phyloP scores from a whole-genome alignment of 2,329 filamentous ascomycete genomes.

The Blastomyces silverae region DNA sequence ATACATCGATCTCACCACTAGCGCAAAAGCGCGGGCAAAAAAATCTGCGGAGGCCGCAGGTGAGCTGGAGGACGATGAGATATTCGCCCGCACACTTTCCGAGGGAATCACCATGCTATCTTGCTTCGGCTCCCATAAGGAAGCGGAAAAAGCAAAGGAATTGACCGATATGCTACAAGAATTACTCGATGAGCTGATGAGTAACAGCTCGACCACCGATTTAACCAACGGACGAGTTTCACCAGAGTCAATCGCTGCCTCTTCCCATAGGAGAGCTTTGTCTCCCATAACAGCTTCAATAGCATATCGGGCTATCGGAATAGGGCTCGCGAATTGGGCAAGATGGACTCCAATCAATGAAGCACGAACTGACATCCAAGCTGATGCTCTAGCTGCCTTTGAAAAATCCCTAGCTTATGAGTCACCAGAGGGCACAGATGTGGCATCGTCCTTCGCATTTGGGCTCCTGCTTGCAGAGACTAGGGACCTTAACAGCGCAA shows the following conservation, averaged over 20 bases:
- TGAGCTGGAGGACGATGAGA: slow-evolving; percentile 72
- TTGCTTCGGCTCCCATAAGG: slow-evolving; percentile 66
- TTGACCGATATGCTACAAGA: slow-evolving; percentile 58
- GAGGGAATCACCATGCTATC: slow-evolving; percentile 75
- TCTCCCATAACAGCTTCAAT: slow-evolving; percentile 57
- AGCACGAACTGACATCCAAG: slow-evolving; percentile 64
- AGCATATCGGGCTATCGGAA: slow-evolving; percentile 76
- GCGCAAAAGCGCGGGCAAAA: slow-evolving; percentile 73
- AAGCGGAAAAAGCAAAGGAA: slow-evolving; percentile 70
- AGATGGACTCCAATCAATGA: slow-evolving; percentile 69
- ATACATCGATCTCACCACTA: slow-evolving; percentile 80
- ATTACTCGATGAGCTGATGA: slow-evolving; percentile 22
- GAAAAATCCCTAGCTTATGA: slow-evolving; percentile 64
- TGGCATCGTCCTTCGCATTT: slow-evolving; percentile 72
- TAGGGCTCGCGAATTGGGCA: slow-evolving; percentile 83
- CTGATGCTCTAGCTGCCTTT: slow-evolving; percentile 68
- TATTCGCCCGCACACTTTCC: slow-evolving; percentile 68
- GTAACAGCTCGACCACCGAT: slow-evolving; percentile 21
- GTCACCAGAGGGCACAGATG: slow-evolving; percentile 58
- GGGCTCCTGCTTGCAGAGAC: slow-evolving; percentile 83
- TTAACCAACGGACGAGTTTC: slow-evolving; percentile 20
- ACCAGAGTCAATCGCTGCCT: slow-evolving; percentile 1
- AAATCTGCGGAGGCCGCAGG: slow-evolving; percentile 58
- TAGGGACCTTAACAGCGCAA: slow-evolving; percentile 69
- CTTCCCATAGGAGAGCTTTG: slow-evolving; percentile 34